phyloP scores from a whole-genome alignment of 257 asterid genomes.

The Cinchona pubescens region DNA sequence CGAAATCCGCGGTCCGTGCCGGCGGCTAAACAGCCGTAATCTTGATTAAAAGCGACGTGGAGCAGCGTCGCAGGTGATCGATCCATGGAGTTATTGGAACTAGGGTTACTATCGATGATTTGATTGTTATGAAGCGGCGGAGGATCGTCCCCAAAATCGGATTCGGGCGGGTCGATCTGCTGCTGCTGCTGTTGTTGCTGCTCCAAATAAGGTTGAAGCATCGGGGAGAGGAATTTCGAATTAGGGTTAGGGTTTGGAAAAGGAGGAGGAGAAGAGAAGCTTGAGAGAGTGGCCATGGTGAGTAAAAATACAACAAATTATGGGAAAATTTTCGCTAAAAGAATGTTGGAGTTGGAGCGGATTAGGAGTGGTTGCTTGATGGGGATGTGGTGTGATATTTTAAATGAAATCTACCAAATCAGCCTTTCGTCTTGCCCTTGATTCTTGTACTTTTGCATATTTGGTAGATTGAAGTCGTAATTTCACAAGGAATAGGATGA shows the following conservation, averaged over 20 bases:
- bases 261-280: constrained; percentile 18
- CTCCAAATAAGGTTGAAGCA: constrained; percentile 30
- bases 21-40: constrained; percentile 73
- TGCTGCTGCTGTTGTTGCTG: constrained; percentile 24
- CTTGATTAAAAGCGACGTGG: constrained; percentile 89
- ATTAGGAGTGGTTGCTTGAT: neutral
- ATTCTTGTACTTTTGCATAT: neutral
- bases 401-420: neutral
- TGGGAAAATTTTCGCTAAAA: neutral
- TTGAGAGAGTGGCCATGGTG: constrained; percentile 23
- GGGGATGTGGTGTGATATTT: neutral
- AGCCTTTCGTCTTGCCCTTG: neutral
- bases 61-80: constrained; percentile 40
- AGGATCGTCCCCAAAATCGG: constrained; percentile 6
- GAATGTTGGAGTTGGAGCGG: no score
- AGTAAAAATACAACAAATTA: no score
- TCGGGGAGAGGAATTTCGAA: constrained; percentile 24
- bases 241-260: constrained; percentile 22
- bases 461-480: neutral
- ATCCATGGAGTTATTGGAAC: constrained; percentile 12
- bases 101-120: neutral
- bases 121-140: neutral
- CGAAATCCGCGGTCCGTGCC: constrained; percentile 88
- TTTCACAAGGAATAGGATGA: neutral
- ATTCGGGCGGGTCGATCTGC: constrained; percentile 6